Conservation (phyloP, 1,284 basidiomycete species). For the Ceratobasidium sp. region DNA sequence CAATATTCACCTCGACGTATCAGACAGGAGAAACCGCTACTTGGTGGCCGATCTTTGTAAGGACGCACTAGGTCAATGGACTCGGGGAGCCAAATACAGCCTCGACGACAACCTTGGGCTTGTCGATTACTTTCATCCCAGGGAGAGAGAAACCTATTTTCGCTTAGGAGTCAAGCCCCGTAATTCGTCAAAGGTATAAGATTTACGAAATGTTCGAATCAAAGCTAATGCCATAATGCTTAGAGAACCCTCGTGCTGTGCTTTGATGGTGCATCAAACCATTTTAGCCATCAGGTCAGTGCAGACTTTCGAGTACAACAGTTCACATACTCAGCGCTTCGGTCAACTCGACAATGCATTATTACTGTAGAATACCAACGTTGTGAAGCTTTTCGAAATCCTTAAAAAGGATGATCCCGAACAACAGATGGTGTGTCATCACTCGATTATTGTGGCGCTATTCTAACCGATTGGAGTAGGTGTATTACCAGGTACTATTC, state of each 20-base stretch:
- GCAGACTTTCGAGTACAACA: neutral
- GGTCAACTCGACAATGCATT: neutral
- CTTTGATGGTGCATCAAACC: constrained; percentile 40
- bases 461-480: neutral
- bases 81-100: neutral
- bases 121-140: constrained; percentile 1
- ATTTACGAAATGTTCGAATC: neutral
- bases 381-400: constrained; percentile 21
- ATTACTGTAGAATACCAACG: neutral
- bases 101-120: neutral
- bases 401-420: constrained; percentile 35
- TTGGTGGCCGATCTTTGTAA: neutral
- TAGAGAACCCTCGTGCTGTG: constrained; percentile 38
- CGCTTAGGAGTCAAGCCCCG: neutral
- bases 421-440: constrained; percentile 37
- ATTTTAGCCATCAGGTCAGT: constrained; percentile 24
- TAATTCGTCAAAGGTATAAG: neutral
- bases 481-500: neutral
- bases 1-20: neutral
- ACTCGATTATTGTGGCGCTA: constrained; percentile 1
- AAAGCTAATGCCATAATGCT: neutral
- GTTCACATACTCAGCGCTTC: too few relatives aligned
- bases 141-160: neutral
- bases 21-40: neutral
- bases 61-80: neutral